Evolutionary conservation across 768 basidiomycete genomes (phyloP), one percentile per base, ranked within the genome.

Genomic region (Cystobasidium ongulense): DNA sequence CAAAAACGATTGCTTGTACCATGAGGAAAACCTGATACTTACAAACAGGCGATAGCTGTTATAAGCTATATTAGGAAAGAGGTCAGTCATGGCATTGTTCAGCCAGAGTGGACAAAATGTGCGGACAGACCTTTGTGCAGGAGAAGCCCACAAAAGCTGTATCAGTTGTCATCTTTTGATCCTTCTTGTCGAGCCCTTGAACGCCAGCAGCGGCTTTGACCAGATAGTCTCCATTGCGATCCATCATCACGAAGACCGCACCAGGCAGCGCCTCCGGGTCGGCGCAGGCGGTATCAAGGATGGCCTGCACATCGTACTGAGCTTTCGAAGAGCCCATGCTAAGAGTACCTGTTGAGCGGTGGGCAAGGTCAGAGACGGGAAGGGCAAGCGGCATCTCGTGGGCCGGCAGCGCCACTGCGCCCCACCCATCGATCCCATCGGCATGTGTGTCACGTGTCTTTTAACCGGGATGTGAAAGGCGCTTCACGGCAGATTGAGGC

Each of bases 231-330:
- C 74, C 74, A 1, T 59, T 57, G 33, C 33, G 57, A 31, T 75
- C 74, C 39, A 75, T 73, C 33, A 39, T 50, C 8, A 33, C 74
- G 59, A 75, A 75, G 31, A 75, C 74, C n/a, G 61, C 17, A 10
- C 74, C 74, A 29, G 72, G 61, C 21, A 59, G 33, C 13, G 46
- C 74, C 33, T 67, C 63, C 27, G 38, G 27, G 27, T 36, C 38
- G 17, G 63, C 21, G 41, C 25, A 27, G 1, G 73, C 64, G 1
- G 15, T 33, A 25, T 74, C 73, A 8, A 74, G 46, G 25, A 65
- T 66, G 29, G 35, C 65, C 35, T 74, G 73, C 21, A 57, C 52
- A 15, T 53, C 41, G 4, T 50, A 27, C 25, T 74, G 73, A 23
- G 50, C 73, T 50, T 11, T 11, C 21, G 4, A n/a, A 50, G 46